Base-by-base conservation (phyloP, 345 rosid species). In the Lepidium aucheri region DNA sequence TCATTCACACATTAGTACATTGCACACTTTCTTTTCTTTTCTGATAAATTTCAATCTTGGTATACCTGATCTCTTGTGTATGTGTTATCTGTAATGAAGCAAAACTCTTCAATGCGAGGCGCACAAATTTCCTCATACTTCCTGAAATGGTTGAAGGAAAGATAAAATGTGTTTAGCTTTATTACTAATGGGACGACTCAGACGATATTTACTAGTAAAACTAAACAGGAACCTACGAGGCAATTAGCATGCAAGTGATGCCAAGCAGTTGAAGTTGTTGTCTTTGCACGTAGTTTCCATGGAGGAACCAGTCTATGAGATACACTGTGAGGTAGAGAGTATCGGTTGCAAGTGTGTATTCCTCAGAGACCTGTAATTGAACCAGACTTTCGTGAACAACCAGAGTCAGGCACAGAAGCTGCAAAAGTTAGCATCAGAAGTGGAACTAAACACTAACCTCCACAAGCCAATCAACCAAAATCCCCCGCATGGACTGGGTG, bases 381-480 rank as follows among this genome's bases (percentile, higher is more conserved):
- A 40, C 20, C 17, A 63, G 74, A 9, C 52, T 54, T 59, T 53
- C 40, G 54, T 63, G 22, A 74, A 53, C 41, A 56, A n/a, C 20
- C 32, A 5, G 0, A 47, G 8, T 22, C 46, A 6, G 33, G 47
- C 26, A 36, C 41, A 22, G 41, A 53, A 74, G 60, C 45, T 55
- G 38, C 8, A 52, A 42, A 51, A 44, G 20, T 74, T 45, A 49
- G 74, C 18, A 67, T 59, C 9, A 18, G 39, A 32, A 53, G 52
- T 22, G 24, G 24, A 54, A 47, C 45, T 45, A 55, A 17, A 36
- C 14, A 14, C 79, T 60, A 60, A 90, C 99, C 96, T 94, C 99
- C 33, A 90, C 95, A 76, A 94, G 99, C 99, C 99, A 94, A 76
- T 94, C 96, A 70, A 94, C 74, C 68, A 94, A 66, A 78, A 94